These are phyloP conservation scores for Phytopythium montanum DNA, from an alignment of 352 stramenopile genomes.

Conservation along the genomic window DNA sequence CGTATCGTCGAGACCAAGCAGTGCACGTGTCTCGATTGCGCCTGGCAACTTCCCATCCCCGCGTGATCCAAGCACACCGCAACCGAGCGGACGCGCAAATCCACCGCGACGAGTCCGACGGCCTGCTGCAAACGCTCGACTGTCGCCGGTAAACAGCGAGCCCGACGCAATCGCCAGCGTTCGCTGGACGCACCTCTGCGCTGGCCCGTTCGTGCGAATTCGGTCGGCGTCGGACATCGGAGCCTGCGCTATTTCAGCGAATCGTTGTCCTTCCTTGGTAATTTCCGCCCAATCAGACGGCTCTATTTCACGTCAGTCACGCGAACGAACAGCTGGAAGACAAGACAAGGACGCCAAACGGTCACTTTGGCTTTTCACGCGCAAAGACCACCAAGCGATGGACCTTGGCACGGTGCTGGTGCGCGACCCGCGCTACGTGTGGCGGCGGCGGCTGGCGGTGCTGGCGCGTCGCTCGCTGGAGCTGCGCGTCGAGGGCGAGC, in stretches of 20 bases:
- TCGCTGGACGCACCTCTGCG: not conserved
- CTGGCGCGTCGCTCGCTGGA: slow-evolving; percentile 35
- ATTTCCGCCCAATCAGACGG: not conserved
- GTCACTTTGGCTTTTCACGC: not conserved
- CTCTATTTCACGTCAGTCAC: not conserved
- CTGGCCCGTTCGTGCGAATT: not conserved
- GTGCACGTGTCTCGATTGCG: not conserved
- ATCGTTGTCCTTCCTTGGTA: not conserved
- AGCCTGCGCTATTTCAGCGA: not conserved
- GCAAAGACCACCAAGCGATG: slow-evolving; percentile 13
- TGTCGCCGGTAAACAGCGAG: too few relatives aligned
- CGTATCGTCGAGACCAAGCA: not conserved
- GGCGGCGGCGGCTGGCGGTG: slow-evolving; percentile 27
- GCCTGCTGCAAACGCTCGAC: too few relatives aligned
- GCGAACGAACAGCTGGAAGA: not conserved
- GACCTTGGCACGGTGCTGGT: slow-evolving; percentile 46
- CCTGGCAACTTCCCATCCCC: not conserved
- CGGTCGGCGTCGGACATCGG: not conserved
- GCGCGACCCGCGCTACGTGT: slow-evolving; percentile 50
- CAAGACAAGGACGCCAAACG: not conserved
- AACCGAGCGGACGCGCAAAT: not conserved
- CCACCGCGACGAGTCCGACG: too few relatives aligned
- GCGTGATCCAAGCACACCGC: not conserved
- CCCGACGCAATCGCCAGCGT: too few relatives aligned
- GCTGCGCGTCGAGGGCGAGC: slow-evolving; percentile 22